Percentiles rank a stretch among this genome's conserved stretches.
These are phyloP conservation scores for Deinandra increscens DNA, from an alignment of 129 eudicot genomes.

Conservation along the genomic window DNA sequence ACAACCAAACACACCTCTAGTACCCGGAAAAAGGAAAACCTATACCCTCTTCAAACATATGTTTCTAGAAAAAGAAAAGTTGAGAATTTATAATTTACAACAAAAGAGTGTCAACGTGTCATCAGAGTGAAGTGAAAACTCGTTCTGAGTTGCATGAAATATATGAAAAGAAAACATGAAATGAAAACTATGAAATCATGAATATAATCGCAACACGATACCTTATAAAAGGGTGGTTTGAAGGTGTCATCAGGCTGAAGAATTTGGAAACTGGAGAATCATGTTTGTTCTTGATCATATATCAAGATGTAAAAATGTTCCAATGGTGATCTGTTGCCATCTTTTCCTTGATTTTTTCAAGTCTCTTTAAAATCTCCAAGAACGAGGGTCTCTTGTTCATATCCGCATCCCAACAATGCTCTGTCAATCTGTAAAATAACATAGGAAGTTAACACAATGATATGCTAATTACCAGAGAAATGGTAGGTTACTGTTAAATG, in stretches of 20 bases:
- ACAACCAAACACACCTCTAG: not conserved
- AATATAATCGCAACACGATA: slow-evolving; percentile 25
- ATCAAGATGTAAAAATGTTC: slow-evolving; percentile 55
- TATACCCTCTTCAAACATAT: slow-evolving; percentile 6
- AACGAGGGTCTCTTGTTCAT: slow-evolving; percentile 85
- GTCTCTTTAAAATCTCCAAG: slow-evolving; percentile 74
- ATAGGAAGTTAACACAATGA: slow-evolving; percentile 6
- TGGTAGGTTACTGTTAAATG: not conserved
- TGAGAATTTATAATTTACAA: slow-evolving; percentile 22
- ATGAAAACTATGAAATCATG: slow-evolving; percentile 2
- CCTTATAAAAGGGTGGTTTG: slow-evolving; percentile 9
- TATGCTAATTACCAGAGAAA: not conserved
- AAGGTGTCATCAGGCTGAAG: slow-evolving; percentile 10
- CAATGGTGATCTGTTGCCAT: slow-evolving; percentile 66
- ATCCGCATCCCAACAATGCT: slow-evolving; percentile 78
- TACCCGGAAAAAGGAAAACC: not conserved
- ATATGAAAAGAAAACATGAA: not conserved
- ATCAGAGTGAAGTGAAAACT: slow-evolving; percentile 9
- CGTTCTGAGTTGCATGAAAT: slow-evolving; percentile 1
- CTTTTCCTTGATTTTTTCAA: slow-evolving; percentile 67
- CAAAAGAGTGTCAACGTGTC: slow-evolving; percentile 4
- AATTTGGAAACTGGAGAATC: slow-evolving; percentile 8
- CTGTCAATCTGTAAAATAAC: slow-evolving; percentile 50
- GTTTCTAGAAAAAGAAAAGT: not conserved
- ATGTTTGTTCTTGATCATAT: slow-evolving; percentile 18